phyloP scores from a whole-genome alignment of 164 flowering plant genomes.

The Annona squamosa region DNA sequence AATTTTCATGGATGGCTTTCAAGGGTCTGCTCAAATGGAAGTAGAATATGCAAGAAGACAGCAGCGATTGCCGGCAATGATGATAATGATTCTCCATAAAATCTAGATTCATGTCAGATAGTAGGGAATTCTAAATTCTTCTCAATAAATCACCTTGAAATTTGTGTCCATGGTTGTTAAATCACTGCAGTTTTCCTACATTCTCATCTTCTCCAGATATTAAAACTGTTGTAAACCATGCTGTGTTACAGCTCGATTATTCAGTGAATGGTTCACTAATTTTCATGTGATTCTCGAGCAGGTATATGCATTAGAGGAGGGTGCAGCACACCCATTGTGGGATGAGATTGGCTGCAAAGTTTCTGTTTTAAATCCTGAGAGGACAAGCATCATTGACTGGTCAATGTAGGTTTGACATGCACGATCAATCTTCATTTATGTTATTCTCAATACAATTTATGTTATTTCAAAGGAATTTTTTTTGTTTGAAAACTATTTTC shows the following conservation, averaged over 20 bases:
- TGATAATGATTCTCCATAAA: too few species aligned
- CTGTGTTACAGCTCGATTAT: background rate
- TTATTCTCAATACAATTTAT: background rate
- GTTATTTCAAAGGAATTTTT: background rate
- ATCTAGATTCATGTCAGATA: too few species aligned
- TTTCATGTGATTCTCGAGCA: conserved; percentile 24
- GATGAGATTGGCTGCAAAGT: conserved; percentile 51
- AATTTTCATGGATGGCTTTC: background rate
- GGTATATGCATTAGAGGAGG: conserved; percentile 69
- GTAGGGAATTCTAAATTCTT: too few species aligned
- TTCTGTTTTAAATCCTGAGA: conserved; percentile 44
- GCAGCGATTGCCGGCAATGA: too few species aligned
- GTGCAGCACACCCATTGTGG: conserved; percentile 53
- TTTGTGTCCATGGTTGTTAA: too few species aligned
- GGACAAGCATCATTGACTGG: conserved; percentile 65
- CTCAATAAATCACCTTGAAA: too few species aligned
- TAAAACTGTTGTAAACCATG: background rate
- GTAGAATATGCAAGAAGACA: too few species aligned
- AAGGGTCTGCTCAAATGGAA: too few species aligned
- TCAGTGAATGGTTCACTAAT: conserved; percentile 2
- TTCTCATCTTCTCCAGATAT: too few species aligned
- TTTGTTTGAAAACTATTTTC: background rate
- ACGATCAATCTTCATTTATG: background rate
- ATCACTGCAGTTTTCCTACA: too few species aligned
- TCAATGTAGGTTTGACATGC: conserved; percentile 52